Percentiles rank a stretch among this genome's conserved stretches.
phyloP scores from a whole-genome alignment of 352 stramenopile species.

The Phytophthora fragariaefolia region DNA sequence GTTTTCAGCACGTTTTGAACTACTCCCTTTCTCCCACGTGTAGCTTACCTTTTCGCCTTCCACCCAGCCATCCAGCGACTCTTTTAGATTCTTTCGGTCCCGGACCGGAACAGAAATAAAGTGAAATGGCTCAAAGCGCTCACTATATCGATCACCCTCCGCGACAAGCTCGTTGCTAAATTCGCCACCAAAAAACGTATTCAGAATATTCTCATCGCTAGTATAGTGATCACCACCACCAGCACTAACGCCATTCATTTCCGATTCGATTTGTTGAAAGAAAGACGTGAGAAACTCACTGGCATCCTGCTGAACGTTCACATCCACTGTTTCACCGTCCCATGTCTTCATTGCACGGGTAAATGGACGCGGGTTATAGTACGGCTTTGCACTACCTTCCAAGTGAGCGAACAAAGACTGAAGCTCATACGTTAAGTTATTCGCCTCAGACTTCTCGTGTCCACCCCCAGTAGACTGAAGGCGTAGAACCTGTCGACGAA shows the following conservation, averaged over 20 bases:
- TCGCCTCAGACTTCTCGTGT: conserved; percentile 25
- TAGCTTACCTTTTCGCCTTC: conserved; percentile 92
- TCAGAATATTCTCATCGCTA: conserved; percentile 82
- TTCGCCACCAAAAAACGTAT: conserved; percentile 88
- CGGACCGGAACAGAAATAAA: conserved; percentile 91
- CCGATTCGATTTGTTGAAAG: conserved; percentile 92
- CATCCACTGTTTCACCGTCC: conserved; percentile 88
- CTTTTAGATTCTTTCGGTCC: conserved; percentile 85
- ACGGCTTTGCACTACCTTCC: conserved; percentile 83
- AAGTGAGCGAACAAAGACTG: conserved; percentile 93
- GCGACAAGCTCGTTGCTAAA: conserved; percentile 94
- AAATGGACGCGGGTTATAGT: conserved; percentile 86
- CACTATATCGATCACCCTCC: conserved; percentile 86
- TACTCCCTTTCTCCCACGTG: conserved; percentile 78
- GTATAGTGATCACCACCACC: conserved; percentile 34
- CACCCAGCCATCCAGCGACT: conserved; percentile 88
- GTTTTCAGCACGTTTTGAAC: conserved; percentile 25
- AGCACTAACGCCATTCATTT: conserved; percentile 82
- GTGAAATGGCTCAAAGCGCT: conserved; percentile 91
- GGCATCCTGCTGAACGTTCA: conserved; percentile 93
- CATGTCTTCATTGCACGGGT: conserved; percentile 87
- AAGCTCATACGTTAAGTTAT: conserved; percentile 82
- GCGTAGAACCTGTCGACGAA: conserved; percentile 88
- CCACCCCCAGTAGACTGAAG: conserved; percentile 39
- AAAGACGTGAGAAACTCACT: conserved; percentile 95